These are phyloP conservation scores for Candida bentonensis DNA, from an alignment of 805 yeast genomes.

Conservation along the genomic window DNA sequence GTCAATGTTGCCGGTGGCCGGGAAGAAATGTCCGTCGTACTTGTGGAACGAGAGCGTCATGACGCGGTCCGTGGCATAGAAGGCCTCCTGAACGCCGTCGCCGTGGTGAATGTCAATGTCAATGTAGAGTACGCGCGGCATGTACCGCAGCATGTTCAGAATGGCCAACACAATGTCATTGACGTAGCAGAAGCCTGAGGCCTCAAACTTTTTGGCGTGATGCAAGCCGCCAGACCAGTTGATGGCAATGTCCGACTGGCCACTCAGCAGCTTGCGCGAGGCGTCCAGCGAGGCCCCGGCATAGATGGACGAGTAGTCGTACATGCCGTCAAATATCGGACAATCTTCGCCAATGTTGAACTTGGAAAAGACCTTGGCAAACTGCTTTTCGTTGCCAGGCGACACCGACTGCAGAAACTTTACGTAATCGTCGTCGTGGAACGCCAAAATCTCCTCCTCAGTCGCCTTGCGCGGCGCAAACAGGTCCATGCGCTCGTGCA, in stretches of 20 bases:
- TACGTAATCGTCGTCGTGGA: slow-evolving; percentile 80
- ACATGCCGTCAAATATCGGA: slow-evolving; percentile 90
- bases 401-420: slow-evolving; percentile 63
- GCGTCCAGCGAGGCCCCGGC: slow-evolving; percentile 91
- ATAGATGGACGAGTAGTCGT: slow-evolving; percentile 67
- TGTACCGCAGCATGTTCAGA: slow-evolving; percentile 61
- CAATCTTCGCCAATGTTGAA: slow-evolving; percentile 91
- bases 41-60: slow-evolving; percentile 87
- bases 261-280: slow-evolving; percentile 64
- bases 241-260: slow-evolving; percentile 81
- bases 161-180: slow-evolving; percentile 84
- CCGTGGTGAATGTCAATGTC: slow-evolving; percentile 92
- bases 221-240: slow-evolving; percentile 91
- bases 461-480: slow-evolving; percentile 78
- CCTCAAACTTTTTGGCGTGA: slow-evolving; percentile 83
- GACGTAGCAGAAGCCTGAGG: slow-evolving; percentile 82
- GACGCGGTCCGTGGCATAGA: slow-evolving; percentile 80
- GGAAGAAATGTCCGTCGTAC: slow-evolving; percentile 79
- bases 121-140: slow-evolving; percentile 74
- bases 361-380: slow-evolving; percentile 42
- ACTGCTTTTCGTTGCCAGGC: slow-evolving; percentile 54
- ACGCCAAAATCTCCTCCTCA: slow-evolving; percentile 58
- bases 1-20: slow-evolving; percentile 80
- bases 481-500: slow-evolving; percentile 82
- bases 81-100: slow-evolving; percentile 92